Conservation (phyloP, 768 basidiomycete species). For the Lentinula sp. region DNA sequence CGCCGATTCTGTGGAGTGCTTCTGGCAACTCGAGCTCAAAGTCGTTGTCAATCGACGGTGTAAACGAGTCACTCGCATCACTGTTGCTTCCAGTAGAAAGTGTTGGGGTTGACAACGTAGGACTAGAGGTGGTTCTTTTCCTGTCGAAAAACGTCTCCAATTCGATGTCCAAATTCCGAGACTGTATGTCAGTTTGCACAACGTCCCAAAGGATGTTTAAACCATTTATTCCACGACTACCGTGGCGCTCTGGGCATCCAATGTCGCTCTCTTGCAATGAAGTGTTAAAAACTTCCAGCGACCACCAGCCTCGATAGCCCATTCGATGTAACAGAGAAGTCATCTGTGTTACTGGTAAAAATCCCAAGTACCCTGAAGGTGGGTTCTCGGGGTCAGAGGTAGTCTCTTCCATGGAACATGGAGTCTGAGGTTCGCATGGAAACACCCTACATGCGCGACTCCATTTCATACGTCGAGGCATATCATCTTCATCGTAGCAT, state of each 20-base stretch:
- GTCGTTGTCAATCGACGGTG: not conserved
- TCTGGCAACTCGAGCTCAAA: not conserved
- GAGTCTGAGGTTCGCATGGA: slow-evolving; percentile 22
- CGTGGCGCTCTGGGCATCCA: slow-evolving; percentile 19
- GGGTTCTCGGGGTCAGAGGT: slow-evolving; percentile 5
- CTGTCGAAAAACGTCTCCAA: not conserved
- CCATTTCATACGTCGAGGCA: slow-evolving; percentile 28
- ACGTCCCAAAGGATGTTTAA: slow-evolving; percentile 16
- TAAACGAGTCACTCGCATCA: not conserved
- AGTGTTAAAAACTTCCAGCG: slow-evolving; percentile 32
- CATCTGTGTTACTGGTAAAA: slow-evolving; percentile 29
- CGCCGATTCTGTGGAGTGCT: not conserved
- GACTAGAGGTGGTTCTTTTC: not conserved
- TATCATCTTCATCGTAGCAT: slow-evolving; percentile 12
- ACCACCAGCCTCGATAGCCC: slow-evolving; percentile 30
- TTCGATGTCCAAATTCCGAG: not conserved
- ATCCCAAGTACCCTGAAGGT: slow-evolving; percentile 16
- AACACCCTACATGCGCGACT: slow-evolving; percentile 32
- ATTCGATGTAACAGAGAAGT: slow-evolving; percentile 22
- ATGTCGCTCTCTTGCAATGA: slow-evolving; percentile 18
- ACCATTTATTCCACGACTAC: slow-evolving; percentile 18
- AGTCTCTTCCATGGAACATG: not conserved
- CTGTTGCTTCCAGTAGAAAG: not conserved
- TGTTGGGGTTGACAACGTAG: not conserved
- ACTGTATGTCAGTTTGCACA: not conserved